Evolutionary conservation across 768 basidiomycete species (phyloP), one percentile per base, ranked within the genome.

Genomic region (Lactarius sanguifluus): DNA sequence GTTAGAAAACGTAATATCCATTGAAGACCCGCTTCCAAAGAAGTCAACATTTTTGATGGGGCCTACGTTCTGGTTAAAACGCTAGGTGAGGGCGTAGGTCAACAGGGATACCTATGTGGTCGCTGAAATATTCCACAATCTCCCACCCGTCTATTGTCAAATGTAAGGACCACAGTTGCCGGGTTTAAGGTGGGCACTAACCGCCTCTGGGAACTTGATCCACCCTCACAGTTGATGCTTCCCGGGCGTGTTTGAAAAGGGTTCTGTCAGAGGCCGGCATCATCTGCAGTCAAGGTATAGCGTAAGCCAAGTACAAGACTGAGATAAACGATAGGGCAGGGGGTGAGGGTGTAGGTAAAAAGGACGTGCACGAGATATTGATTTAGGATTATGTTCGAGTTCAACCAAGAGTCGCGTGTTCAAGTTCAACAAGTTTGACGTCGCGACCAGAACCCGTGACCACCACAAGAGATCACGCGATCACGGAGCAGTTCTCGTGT

Each of bases 61-160:
- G 13, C 70, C 70, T 71, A 41, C 1, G 18, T 52, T 25, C 16
- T 30, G 18, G 54, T 54, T 47, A 58, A 59, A 5, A 34, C 10
- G 61, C 30, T n/a, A 63, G 64, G 9, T 62, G 15, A n/a, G 54
- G 36, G 69, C 15, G 20, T 57, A 52, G 57, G 50, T 23, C 58
- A 67, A 67, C 72, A 25, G 57, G 30, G n/a, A 38, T 72, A 86
- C 87, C 86, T 60, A 87, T 84, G 56, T 85, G 78, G 36, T 77
- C 82, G 65, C 77, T 81, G 73, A 89, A 89, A 64, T 88, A 75
- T 16, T 83, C 78, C 25, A 84, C 76, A 25, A 88, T 77, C 69
- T 88, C 86, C 34, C 74, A 73, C 69, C 78, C 75, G 62, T 75
- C 77, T 38, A 76, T 80, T 80, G 23, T 64, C 32, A 28, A 30